A percentile compares a stretch with the other conserved stretches of the same genome.
Conservation (phyloP, 1,284 basidiomycete genomes). For the Veloboletus limbatus region DNA sequence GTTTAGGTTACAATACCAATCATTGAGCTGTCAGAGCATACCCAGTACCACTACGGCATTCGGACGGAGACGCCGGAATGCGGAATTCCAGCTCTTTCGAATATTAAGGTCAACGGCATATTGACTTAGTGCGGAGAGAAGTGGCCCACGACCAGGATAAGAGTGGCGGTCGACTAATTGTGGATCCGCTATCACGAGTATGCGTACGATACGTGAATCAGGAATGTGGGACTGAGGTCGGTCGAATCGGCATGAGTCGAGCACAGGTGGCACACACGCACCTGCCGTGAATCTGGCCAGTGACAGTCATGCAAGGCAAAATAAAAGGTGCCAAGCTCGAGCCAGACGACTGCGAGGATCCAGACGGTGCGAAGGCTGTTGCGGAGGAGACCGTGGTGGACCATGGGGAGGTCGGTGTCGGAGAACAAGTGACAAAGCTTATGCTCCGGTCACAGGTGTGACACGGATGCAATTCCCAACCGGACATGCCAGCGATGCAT, state of each 20-base stretch:
- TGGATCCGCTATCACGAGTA: constrained; percentile 76
- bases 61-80: constrained; percentile 53
- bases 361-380: constrained; percentile 21
- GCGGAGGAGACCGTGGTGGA: constrained; percentile 7
- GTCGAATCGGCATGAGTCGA: neutral
- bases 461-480: too few relatives aligned
- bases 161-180: constrained; percentile 62
- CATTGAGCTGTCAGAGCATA: constrained; percentile 64
- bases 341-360: constrained; percentile 32
- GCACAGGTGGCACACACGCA: constrained; percentile 3
- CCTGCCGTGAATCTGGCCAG: constrained; percentile 29
- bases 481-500: too few relatives aligned
- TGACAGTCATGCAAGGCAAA: constrained; percentile 20
- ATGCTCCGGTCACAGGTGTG: too few relatives aligned
- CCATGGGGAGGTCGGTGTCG: too few relatives aligned
- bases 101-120: constrained; percentile 66
- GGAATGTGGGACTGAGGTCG: constrained; percentile 17
- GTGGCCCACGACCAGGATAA: constrained; percentile 40
- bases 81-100: constrained; percentile 72
- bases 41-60: constrained; percentile 79
- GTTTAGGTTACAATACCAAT: neutral
- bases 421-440: too few relatives aligned
- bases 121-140: constrained; percentile 46
- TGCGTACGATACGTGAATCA: constrained; percentile 45
- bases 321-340: constrained; percentile 28